Evolutionary conservation across 805 yeast species (phyloP).

Genomic region (Peterozyma xylosa): DNA sequence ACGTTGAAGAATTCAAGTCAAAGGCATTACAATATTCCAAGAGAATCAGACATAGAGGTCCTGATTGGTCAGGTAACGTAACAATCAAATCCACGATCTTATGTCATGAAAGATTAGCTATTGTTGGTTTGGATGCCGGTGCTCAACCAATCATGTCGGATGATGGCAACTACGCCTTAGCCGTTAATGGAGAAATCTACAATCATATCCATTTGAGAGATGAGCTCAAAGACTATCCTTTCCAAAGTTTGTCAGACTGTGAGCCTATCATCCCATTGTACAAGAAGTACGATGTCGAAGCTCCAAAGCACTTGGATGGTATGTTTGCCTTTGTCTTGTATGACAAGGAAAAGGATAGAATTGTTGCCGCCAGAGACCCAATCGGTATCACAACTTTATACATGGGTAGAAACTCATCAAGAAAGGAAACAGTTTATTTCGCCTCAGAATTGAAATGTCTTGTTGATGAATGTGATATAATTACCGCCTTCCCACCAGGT

Average conservation of each 20-base stretch:
- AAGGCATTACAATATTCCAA: slow-evolving; percentile 87
- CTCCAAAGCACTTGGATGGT: slow-evolving; percentile 92
- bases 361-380: slow-evolving; percentile 97
- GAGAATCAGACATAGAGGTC: slow-evolving; percentile 97
- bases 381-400: slow-evolving; percentile 94
- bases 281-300: slow-evolving; percentile 78
- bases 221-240: slow-evolving; percentile 63
- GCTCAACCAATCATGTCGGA: slow-evolving; percentile 92
- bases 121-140: slow-evolving; percentile 95
- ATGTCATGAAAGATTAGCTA: slow-evolving; percentile 94
- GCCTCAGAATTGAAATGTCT: slow-evolving; percentile 94
- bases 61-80: slow-evolving; percentile 96
- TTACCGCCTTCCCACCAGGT: slow-evolving; percentile 96
- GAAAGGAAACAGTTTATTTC: slow-evolving; percentile 76
- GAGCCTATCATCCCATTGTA: slow-evolving; percentile 95
- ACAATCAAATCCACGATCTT: slow-evolving; percentile 73
- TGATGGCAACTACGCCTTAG: slow-evolving; percentile 64
- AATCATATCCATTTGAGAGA: slow-evolving; percentile 89
- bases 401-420: slow-evolving; percentile 74
- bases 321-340: slow-evolving; percentile 95
- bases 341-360: slow-evolving; percentile 78
- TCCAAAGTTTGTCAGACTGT: slow-evolving; percentile 88
- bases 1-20: slow-evolving; percentile 73
- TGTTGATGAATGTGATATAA: slow-evolving; percentile 89
- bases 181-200: slow-evolving; percentile 98